Conservation (phyloP, 2,329 filamentous ascomycete species). For the Mycosphaerella arachidis region DNA sequence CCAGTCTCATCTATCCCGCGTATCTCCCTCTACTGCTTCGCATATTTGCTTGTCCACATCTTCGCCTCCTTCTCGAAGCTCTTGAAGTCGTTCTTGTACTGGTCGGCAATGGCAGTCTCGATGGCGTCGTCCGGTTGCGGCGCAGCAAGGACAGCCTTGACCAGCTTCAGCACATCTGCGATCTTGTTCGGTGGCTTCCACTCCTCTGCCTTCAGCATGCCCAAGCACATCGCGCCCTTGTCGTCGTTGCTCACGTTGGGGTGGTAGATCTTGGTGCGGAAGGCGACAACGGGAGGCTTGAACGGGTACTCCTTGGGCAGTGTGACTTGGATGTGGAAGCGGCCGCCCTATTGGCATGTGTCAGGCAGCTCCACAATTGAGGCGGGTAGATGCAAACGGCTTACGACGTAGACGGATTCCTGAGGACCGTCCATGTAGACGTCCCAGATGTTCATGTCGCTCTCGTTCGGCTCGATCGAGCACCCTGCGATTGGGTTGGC, state of each 20-base stretch:
- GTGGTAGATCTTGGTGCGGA: conserved; percentile 90
- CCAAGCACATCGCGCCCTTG: conserved; percentile 79
- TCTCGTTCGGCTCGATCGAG: conserved; percentile 55
- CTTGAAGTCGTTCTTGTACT: conserved; percentile 65
- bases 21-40: conserved; percentile 35
- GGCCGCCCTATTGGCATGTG: conserved; percentile 54
- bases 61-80: conserved; percentile 71
- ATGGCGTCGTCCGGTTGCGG: conserved; percentile 88
- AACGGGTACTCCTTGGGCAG: conserved; percentile 84
- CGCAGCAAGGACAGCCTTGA: conserved; percentile 68
- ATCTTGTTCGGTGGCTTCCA: conserved; percentile 89
- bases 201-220: conserved; percentile 74
- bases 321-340: conserved; percentile 66
- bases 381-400: conserved; percentile 21
- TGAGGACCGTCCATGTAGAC: conserved; percentile 62
- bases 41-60: conserved; percentile 71
- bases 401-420: conserved; percentile 61
- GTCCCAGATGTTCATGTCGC: conserved; percentile 65
- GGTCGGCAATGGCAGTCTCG: conserved; percentile 78
- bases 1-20: neutral
- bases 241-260: conserved; percentile 88
- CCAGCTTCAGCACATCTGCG: conserved; percentile 68
- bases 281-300: conserved; percentile 75
- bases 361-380: neutral
- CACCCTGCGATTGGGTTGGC: conserved; percentile 54